Evolutionary conservation across 768 basidiomycete genomes (phyloP).

Genomic region (Suillus plorans): DNA sequence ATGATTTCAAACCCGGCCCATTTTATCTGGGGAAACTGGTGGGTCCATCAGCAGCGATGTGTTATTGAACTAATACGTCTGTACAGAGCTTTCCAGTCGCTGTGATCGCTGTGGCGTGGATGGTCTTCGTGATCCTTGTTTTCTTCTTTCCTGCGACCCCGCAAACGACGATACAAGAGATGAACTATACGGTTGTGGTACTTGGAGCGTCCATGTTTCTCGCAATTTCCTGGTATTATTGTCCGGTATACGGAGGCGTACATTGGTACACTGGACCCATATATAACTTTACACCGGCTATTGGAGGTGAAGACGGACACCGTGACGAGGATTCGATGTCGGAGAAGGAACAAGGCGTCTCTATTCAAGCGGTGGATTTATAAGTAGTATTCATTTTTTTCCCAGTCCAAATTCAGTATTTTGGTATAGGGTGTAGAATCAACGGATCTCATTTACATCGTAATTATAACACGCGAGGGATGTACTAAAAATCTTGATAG

Average conservation of each 20-base stretch:
- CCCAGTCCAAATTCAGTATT: too few relatives aligned
- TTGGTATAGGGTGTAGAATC: too few relatives aligned
- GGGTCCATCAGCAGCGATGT: background rate
- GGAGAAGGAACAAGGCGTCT: background rate
- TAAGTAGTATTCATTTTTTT: background rate
- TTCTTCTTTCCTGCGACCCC: slow-evolving; percentile 20
- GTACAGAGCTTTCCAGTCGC: slow-evolving; percentile 29
- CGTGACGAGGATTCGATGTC: background rate
- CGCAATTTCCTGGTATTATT: slow-evolving; percentile 8
- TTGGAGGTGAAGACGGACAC: background rate
- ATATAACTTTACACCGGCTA: slow-evolving; percentile 8
- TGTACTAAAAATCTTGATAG: too few relatives aligned
- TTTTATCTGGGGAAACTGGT: too few relatives aligned
- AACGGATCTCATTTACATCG: too few relatives aligned
- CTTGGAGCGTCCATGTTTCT: slow-evolving; percentile 27
- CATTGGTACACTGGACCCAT: slow-evolving; percentile 31
- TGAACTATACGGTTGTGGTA: slow-evolving; percentile 10
- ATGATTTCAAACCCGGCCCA: too few relatives aligned
- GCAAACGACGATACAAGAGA: background rate
- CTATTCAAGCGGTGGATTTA: background rate
- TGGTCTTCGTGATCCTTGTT: slow-evolving; percentile 35
- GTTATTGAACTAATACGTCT: background rate
- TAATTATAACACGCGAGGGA: too few relatives aligned
- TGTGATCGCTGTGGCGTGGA: slow-evolving; percentile 32
- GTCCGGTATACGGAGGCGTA: slow-evolving; percentile 25